Base-by-base conservation (phyloP, 768 basidiomycete species). In the Macrocybe gigantea region DNA sequence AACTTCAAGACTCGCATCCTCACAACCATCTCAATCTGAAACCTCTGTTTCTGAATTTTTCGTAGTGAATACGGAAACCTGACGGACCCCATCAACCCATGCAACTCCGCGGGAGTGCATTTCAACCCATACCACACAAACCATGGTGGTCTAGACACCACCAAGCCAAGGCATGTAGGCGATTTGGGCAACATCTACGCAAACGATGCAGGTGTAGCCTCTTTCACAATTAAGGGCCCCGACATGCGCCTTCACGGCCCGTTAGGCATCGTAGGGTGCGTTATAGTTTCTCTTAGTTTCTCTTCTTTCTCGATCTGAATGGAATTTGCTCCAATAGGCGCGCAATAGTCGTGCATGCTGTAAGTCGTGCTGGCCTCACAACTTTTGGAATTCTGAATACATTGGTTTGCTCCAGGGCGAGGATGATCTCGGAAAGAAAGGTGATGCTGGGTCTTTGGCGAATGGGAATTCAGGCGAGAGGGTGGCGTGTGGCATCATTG, bases 401-500 rank as follows among this genome's bases (percentile, higher is more conserved):
- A 41, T 49, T 33, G 33, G 14, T 38, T 15, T 31, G 38, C 52
- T 38, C 31, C 52, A 50, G 82, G 86, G 87, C 3, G 77, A 77
- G 11, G 90, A 93, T 59, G 90, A 93, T 57, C 73, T 91, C 42
- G 90, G 88, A n/a, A 70, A 65, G 50, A 85, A 86, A 11, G 71
- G 67, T 37, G 73, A 84, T 56, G 69, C 76, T 29, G 87, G 88
- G 53, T 85, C 84, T 14, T 67, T 82, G 47, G 86, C 78, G 61
- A 91, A 86, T 3, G 89, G 89, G 7, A 87, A 91, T 58, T 83
- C 89, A 11, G 84, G 85, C 8, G 80, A 71, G 31, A 73, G 88
- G 48, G 75, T 79, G n/a, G 88, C 90, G 9, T 92, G 90, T 59
- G 89, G 88, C 55, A 79, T 91, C 44, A 86, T 91, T 54, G 87